Percentiles rank a stretch among this genome's conserved stretches.
Conservation (phyloP, 2,329 filamentous ascomycete genomes). For the Mycogone perniciosa region DNA sequence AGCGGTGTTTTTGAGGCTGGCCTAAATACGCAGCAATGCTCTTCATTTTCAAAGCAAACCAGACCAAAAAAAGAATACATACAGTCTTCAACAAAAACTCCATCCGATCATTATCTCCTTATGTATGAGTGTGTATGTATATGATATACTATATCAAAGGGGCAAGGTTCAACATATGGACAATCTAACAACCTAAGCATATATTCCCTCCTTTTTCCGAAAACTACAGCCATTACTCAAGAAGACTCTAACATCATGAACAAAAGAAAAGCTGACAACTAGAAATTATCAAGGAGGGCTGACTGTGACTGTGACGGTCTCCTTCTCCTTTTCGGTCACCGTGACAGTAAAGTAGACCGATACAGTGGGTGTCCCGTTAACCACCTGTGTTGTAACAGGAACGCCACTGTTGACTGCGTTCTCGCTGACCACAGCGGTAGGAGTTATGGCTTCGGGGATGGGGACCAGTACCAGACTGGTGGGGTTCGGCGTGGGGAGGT, state of each 20-base stretch:
- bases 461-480: slow-evolving; percentile 24
- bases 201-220: neutral
- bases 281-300: neutral
- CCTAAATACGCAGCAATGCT: no score
- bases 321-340: slow-evolving; percentile 25
- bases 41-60: neutral
- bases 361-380: slow-evolving; percentile 29
- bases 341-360: slow-evolving; percentile 33
- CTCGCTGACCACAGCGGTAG: slow-evolving; percentile 5
- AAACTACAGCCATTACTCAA: no score
- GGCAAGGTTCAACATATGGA: no score
- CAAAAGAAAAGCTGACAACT: neutral
- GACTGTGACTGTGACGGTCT: slow-evolving; percentile 27
- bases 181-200: neutral
- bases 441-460: slow-evolving; percentile 16
- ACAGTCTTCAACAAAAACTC: no score
- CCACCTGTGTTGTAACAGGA: slow-evolving; percentile 17
- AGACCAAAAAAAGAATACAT: neutral
- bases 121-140: no score
- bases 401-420: neutral
- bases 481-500: slow-evolving; percentile 11
- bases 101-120: no score
- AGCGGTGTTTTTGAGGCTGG: neutral
- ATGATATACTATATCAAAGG: no score
- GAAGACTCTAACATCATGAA: neutral